These are phyloP conservation scores for Geosmithia putterillii DNA, from an alignment of 2,329 filamentous ascomycete genomes.

Conservation along the genomic window DNA sequence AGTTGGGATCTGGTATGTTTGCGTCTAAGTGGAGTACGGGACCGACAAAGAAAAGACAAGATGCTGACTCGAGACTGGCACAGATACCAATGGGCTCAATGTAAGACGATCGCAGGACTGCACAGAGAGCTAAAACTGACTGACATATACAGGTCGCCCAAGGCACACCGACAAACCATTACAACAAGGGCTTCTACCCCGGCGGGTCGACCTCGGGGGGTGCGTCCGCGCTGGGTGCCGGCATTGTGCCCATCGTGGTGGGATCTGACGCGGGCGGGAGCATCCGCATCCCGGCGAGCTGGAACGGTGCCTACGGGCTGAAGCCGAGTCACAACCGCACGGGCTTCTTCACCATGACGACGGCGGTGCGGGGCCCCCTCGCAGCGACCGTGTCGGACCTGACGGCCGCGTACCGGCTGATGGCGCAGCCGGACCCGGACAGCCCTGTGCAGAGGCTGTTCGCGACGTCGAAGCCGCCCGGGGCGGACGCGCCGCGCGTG, in stretches of 20 bases:
- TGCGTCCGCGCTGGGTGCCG: slow-evolving; percentile 56
- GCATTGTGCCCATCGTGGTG: slow-evolving; percentile 62
- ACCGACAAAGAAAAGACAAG: not conserved
- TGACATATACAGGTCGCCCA: slow-evolving; percentile 34
- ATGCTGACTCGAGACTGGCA: not conserved
- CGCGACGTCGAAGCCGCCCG: slow-evolving; percentile 37
- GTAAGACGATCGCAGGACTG: slow-evolving; percentile 18
- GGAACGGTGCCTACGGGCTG: slow-evolving; percentile 71
- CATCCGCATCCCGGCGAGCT: slow-evolving; percentile 59
- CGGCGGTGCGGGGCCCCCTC: slow-evolving; percentile 61
- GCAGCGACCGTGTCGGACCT: slow-evolving; percentile 67
- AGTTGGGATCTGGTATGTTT: slow-evolving; percentile 53
- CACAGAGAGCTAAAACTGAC: not conserved
- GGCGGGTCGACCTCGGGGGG: slow-evolving; percentile 73
- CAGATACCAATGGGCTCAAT: slow-evolving; percentile 76
- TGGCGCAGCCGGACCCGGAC: slow-evolving; percentile 58
- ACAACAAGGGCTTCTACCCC: slow-evolving; percentile 65
- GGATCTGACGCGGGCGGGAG: slow-evolving; percentile 69
- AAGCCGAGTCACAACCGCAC: slow-evolving; percentile 68
- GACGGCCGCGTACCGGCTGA: slow-evolving; percentile 68
- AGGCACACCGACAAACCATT: slow-evolving; percentile 67
- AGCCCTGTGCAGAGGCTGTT: slow-evolving; percentile 52
- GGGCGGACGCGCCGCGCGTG: slow-evolving; percentile 36
- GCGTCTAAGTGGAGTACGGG: not conserved
- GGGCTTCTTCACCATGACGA: slow-evolving; percentile 34